Conservation (phyloP, 345 rosid species). For the Euclidium syriacum region DNA sequence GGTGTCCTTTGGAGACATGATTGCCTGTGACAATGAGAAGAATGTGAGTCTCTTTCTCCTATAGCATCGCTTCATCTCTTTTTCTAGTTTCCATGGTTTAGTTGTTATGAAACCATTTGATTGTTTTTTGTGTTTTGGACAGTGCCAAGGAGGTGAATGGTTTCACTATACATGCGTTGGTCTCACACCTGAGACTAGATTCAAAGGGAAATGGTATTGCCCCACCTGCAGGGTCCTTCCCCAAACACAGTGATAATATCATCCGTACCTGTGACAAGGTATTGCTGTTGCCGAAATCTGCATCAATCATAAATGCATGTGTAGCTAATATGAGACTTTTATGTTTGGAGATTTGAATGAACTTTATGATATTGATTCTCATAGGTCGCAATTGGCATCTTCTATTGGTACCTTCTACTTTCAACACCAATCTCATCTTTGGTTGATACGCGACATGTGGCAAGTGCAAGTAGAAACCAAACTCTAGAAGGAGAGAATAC, state of each 20-base stretch:
- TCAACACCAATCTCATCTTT: neutral
- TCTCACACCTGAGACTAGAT: slow-evolving; percentile 91
- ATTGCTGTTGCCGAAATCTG: neutral
- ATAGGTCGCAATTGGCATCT: slow-evolving; percentile 5
- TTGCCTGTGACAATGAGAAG: slow-evolving; percentile 96
- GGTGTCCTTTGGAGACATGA: slow-evolving; percentile 99
- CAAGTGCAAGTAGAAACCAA: too few species aligned
- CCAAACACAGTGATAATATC: slow-evolving; percentile 35
- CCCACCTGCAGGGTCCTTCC: slow-evolving; percentile 80
- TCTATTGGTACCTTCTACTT: neutral
- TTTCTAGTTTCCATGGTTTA: neutral
- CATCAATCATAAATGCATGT: neutral
- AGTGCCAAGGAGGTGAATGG: slow-evolving; percentile 99
- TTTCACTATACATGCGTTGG: slow-evolving; percentile 98
- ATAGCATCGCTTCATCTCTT: neutral
- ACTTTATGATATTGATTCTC: neutral
- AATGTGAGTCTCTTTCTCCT: slow-evolving; percentile 51
- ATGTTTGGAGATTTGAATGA: neutral
- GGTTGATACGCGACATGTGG: neutral
- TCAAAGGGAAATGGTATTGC: slow-evolving; percentile 98
- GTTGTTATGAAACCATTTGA: neutral
- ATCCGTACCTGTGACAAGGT: slow-evolving; percentile 6
- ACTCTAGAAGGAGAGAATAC: too few species aligned
- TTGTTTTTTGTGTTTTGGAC: slow-evolving; percentile 10
- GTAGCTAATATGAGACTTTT: neutral